Conservation (phyloP, 345 rosid genomes). For the Syzygium oleosum region DNA sequence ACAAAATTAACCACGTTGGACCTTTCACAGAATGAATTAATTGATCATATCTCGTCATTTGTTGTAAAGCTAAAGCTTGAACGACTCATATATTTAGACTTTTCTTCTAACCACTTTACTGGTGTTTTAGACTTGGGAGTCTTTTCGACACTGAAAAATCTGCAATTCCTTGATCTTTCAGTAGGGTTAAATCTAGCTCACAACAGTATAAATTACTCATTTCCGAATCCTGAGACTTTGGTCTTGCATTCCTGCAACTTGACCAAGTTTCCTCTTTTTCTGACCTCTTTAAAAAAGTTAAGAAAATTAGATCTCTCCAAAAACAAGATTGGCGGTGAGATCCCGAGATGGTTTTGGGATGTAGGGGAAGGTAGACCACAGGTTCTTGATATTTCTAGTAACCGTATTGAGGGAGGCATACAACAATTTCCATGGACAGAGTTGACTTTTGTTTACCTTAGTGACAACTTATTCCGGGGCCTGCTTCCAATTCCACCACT, state of each 20-base stretch:
- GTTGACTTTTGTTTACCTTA: rapidly evolving
- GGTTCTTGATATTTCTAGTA: neutral
- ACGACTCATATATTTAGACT: neutral
- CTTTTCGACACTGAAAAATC: neutral
- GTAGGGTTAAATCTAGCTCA: neutral
- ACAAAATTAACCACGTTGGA: neutral
- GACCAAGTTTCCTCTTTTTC: neutral
- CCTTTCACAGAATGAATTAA: neutral
- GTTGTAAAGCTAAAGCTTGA: neutral
- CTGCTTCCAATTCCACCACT: neutral
- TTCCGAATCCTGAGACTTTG: neutral
- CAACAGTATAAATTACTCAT: neutral
- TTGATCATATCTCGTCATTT: neutral
- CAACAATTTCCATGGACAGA: neutral
- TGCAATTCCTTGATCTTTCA: rapidly evolving
- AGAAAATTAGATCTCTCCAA: neutral
- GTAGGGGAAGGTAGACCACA: neutral
- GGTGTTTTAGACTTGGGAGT: neutral
- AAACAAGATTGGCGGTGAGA: neutral
- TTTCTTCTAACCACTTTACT: neutral
- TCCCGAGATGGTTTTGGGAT: neutral
- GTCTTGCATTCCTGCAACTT: neutral
- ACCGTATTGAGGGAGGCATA: neutral
- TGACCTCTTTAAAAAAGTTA: neutral
- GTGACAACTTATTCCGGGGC: neutral